phyloP scores from a whole-genome alignment of 306 rosid species.

The Sophora flavescens region DNA sequence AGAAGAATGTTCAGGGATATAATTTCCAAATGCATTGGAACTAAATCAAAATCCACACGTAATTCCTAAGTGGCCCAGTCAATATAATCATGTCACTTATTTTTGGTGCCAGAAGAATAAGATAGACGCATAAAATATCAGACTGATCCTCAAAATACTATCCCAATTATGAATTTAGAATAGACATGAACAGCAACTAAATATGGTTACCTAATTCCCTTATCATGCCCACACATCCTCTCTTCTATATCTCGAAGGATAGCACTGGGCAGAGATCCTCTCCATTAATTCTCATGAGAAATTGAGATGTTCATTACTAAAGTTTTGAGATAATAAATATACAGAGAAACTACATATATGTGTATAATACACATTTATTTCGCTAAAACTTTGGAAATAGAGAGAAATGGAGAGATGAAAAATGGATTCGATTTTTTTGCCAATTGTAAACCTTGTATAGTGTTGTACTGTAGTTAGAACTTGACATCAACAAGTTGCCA shows the following conservation, averaged over 20 bases:
- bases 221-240: not conserved
- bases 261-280: no score
- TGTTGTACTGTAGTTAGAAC: not conserved
- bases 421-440: no score
- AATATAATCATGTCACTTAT: not conserved
- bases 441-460: not conserved
- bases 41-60: constrained; percentile 13
- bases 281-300: no score
- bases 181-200: not conserved
- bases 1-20: not conserved
- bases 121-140: constrained; percentile 11
- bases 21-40: constrained; percentile 1
- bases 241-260: not conserved
- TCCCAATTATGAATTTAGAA: not conserved
- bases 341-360: no score
- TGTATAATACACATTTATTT: no score
- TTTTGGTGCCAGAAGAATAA: not conserved
- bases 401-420: no score
- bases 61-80: constrained; percentile 3
- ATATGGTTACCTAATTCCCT: constrained; percentile 6
- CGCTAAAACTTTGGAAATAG: no score
- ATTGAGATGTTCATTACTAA: no score
- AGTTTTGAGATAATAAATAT: no score
- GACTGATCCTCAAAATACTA: not conserved
- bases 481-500: not conserved